Base-by-base conservation (phyloP, 768 basidiomycete genomes). In the Termitomyces sp. region DNA sequence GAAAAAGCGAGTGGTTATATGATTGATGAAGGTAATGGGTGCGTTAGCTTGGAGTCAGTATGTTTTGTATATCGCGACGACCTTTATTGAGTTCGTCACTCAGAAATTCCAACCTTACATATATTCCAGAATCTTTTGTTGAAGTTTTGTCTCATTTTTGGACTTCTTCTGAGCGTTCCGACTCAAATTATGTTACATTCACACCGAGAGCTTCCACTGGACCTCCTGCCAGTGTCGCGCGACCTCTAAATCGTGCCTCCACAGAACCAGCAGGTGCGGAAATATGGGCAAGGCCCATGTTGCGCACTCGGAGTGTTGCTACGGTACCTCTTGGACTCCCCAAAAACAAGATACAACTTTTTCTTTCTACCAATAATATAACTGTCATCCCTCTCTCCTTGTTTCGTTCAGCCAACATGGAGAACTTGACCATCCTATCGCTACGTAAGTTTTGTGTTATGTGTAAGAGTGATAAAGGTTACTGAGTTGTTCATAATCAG, bases 371-470 rank as follows among this genome's bases (percentile, higher is more conserved):
- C 5, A 89, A 90, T 63, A 59, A 55, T 22, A 85, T 92, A 32
- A 68, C 73, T 0, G 67, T 62, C 10, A 68, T 92, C 4, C 89
- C 89, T 4, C 63, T 66, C 1, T 79, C 84, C 58, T 67, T 92
- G 3, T 87, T 88, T 65, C 47, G 57, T 7, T 48, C 38, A 13
- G 36, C 20, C 7, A 68, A 66, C 2, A 67, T 90, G 40, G 68
- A 79, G 2, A 78, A 81, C 50, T 66, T 90, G 44, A 85, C 83
- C 1, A 76, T 88, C 2, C 73, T 92, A 0, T 82, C 79, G 54
- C 68, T 91, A 35, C 77, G 89, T 90, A 64, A 51, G 87, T 79
- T 4, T 62, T 22, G 20, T 30, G 18, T 18, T 52, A 13, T 20
- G 20, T 14, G 3, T 9, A 35, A 18, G 20, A 52, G 54, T 33